These are phyloP conservation scores for Populus pruinosa DNA, from an alignment of 345 rosid species.

Conservation along the genomic window DNA sequence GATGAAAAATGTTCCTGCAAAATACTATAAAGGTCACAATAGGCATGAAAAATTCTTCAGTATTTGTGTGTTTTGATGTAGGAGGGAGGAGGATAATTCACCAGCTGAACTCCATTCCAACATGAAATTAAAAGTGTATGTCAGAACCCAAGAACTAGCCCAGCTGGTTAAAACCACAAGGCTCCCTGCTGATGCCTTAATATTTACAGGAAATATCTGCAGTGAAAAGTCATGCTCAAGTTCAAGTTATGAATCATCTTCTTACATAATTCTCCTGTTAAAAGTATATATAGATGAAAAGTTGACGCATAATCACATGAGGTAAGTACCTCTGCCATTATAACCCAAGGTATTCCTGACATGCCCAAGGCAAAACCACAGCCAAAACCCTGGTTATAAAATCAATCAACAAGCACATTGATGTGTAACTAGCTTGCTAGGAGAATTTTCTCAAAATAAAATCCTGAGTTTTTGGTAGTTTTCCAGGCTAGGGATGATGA, in stretches of 20 bases:
- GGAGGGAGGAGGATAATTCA: not conserved
- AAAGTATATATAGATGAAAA: not conserved
- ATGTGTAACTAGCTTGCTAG: not conserved
- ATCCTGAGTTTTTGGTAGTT: not conserved
- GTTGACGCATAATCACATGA: not conserved
- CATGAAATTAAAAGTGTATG: constrained; percentile 2
- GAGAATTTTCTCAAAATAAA: not conserved
- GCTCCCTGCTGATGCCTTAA: constrained; percentile 4
- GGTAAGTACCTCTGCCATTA: constrained; percentile 67
- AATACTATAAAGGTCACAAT: not conserved
- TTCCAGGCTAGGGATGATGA: not conserved
- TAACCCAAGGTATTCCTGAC: constrained; percentile 77
- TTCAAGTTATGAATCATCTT: not conserved
- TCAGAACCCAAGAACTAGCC: constrained; percentile 4
- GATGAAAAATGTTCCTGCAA: constrained; percentile 12
- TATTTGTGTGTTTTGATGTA: not conserved
- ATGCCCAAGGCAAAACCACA: constrained; percentile 60
- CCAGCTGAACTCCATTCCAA: not conserved
- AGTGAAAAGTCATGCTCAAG: not conserved
- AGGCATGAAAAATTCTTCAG: not conserved
- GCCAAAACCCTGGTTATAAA: constrained; percentile 28
- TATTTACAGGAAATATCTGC: not conserved
- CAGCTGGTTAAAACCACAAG: not conserved
- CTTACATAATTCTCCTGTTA: not conserved
- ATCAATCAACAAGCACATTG: not conserved